These are phyloP conservation scores for Teunomyces panamensis DNA, from an alignment of 805 yeast species.

Conservation along the genomic window DNA sequence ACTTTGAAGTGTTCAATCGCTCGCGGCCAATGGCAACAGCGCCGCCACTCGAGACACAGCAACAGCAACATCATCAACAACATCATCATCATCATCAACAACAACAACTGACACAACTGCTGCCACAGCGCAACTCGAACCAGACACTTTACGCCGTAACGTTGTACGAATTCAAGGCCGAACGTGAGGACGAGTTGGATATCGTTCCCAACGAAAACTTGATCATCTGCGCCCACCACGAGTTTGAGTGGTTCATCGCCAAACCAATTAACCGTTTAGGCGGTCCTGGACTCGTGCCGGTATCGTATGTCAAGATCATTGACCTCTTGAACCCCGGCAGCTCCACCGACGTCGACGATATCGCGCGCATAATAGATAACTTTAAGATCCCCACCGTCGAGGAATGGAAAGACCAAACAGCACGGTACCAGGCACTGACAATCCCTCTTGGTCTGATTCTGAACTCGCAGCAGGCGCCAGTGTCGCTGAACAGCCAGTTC, in stretches of 20 bases:
- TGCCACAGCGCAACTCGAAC: constrained; percentile 20
- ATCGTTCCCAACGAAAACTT: constrained; percentile 84
- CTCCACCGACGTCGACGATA: constrained; percentile 40
- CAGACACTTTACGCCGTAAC: constrained; percentile 78
- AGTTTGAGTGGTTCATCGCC: constrained; percentile 96
- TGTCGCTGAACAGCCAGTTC: constrained; percentile 36
- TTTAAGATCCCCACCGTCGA: constrained; percentile 88
- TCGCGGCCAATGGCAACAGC: constrained; percentile 39
- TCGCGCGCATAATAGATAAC: constrained; percentile 49
- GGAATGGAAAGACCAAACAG: constrained; percentile 90
- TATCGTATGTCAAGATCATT: constrained; percentile 79
- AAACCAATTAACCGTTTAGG: constrained; percentile 93
- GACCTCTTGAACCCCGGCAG: constrained; percentile 54
- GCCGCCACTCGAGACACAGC: not conserved
- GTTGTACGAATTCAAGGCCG: constrained; percentile 83
- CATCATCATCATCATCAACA: not conserved
- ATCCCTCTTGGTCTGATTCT: constrained; percentile 62
- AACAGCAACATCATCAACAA: constrained; percentile 1
- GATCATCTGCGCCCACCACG: constrained; percentile 93
- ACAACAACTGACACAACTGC: not conserved
- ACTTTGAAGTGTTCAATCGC: constrained; percentile 75
- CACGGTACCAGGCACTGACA: constrained; percentile 87
- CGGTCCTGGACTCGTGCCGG: constrained; percentile 96
- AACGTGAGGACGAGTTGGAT: constrained; percentile 78
- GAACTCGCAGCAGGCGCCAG: constrained; percentile 20